Base-by-base conservation (phyloP, 257 asterid species). In the Asclepias syriaca region DNA sequence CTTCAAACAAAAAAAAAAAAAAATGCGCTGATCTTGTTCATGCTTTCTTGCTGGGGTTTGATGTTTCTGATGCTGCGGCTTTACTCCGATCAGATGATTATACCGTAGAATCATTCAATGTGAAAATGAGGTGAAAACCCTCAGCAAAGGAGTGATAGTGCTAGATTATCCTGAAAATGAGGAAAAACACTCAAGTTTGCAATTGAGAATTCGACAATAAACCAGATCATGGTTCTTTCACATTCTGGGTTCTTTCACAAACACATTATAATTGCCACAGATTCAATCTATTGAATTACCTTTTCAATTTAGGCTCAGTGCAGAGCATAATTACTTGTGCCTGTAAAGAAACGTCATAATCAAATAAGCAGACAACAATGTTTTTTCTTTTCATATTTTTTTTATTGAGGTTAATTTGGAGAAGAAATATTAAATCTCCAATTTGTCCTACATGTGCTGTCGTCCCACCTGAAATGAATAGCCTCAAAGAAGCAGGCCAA, bases 171-270 rank as follows among this genome's bases (percentile, higher is more conserved):
- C 2, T 97, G 98, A 19, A 93, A 93, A 72, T 97, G 98, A 7
- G 98, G 98, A 8, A 86, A 79, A 73, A 88, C 95, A 8, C 48
- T 9, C 0, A 93, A 89, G 76, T 90, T 88, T 45, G 92, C 98
- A 0, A 92, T 92, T 12, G 97, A 92, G 81, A 92, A 90, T 69
- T 68, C 96, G 7, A 93, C 96, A 0, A 86, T 87, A 77, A 82
- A 96, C 12, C 83, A 96, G 84, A 87, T 92, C 55, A 95, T 92
- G 98, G 98, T n/a, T n/a, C n/a, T n/a, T n/a, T n/a, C n/a, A n/a
- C n/a, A n/a, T n/a, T n/a, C n/a, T n/a, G 27, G 27, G 27, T 0
- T 87, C 96, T 22, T 90, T 88, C 77, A 81, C 95, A 2, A 88
- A 86, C 74, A 8, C 46, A 93, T 88, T 48, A 93, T 90, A 82